Base-by-base conservation (phyloP, 306 rosid species). In the Cicer cuneatum region DNA sequence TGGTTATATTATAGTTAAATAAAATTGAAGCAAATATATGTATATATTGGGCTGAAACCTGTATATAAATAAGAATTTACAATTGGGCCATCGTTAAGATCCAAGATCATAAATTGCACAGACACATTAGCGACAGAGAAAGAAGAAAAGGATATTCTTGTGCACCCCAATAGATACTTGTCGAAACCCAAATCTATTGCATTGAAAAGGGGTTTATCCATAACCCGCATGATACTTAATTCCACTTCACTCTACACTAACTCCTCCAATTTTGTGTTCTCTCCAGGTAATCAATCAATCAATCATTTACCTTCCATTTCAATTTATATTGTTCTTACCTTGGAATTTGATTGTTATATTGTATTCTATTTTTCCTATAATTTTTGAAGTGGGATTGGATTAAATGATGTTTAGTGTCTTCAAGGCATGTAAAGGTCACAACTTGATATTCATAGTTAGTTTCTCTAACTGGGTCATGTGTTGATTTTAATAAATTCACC, bases 131-230 rank as follows among this genome's bases (percentile, higher is more conserved):
- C 39, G 2, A 49, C 2, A 38, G 29, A 43, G 5, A 10, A 24
- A 39, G 4, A 40, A 43, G 14, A 51, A 43, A 51, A 15, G 84
- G 76, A 82, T 80, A 84, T 84, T 49, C 88, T 70, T 41, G 56
- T 9, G 45, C 57, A 61, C 51, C 58, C 38, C 24, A 37, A 14
- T 41, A 7, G 73, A 57, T 81, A 70, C n/a, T 8, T 6, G 11
- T 37, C 6, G 2, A 35, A 61, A 65, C 38, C 12, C 80, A 63
- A 35, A 57, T 29, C 5, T 3, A 42, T 51, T 51, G 69, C 70
- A 69, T 21, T 7, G 71, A 14, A 45, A 6, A 15, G 41, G 76
- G 72, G 35, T 42, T 70, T 73, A 74, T 84, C 85, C 74, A 2
- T 6, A 74, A 43, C 43, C 71, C 8, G 7, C 24, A 45, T 6